Conservation (phyloP, 495 filamentous ascomycete genomes). For the Endocarpon pusillum region DNA sequence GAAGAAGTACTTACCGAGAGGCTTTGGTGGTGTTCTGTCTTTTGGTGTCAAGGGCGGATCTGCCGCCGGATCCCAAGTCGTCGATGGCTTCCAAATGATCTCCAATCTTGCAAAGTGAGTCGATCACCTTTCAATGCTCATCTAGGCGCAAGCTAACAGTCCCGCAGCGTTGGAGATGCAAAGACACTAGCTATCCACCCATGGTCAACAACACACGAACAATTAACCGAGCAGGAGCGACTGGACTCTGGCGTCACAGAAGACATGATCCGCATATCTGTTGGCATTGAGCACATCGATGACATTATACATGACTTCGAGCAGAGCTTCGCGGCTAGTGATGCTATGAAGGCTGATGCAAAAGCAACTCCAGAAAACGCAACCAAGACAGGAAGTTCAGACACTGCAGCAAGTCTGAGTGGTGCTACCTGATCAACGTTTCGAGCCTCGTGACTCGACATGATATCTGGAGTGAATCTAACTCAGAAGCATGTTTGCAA, state of each 20-base stretch:
- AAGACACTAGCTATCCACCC: constrained; percentile 94
- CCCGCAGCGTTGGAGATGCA: constrained; percentile 42
- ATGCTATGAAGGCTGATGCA: constrained; percentile 9
- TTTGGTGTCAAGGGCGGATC: constrained; percentile 87
- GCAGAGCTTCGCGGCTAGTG: constrained; percentile 61
- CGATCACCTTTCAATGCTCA: background rate
- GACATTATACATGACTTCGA: constrained; percentile 95
- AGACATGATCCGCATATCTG: constrained; percentile 90
- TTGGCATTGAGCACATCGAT: constrained; percentile 94
- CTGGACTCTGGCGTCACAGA: constrained; percentile 69
- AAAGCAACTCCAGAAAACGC: constrained; percentile 11
- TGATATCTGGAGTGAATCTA: background rate
- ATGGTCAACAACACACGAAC: constrained; percentile 92
- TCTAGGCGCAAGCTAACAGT: constrained; percentile 1
- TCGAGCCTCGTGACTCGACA: constrained; percentile 2
- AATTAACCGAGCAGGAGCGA: constrained; percentile 73
- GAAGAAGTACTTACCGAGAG: constrained; percentile 77
- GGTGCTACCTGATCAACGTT: constrained; percentile 10
- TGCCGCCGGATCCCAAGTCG: constrained; percentile 64
- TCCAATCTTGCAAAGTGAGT: constrained; percentile 74
- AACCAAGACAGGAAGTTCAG: constrained; percentile 16
- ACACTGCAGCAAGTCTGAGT: constrained; percentile 15
- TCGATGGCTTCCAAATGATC: constrained; percentile 89
- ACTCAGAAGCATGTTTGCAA: too few species aligned
- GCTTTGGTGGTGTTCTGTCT: constrained; percentile 81